phyloP scores from a whole-genome alignment of 257 asterid genomes.

The Paulownia fortunei region DNA sequence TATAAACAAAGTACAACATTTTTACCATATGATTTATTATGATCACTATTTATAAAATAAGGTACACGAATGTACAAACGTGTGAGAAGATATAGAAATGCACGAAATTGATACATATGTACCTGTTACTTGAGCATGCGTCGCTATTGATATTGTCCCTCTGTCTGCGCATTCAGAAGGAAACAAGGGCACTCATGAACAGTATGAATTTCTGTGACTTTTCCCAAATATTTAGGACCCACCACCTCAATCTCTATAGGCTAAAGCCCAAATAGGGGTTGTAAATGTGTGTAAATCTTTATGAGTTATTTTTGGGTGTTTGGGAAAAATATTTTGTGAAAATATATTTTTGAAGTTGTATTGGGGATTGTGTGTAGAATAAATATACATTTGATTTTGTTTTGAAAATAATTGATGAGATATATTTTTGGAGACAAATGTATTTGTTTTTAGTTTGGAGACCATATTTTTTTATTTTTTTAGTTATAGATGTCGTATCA shows the following conservation, averaged over 20 bases:
- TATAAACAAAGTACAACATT: not conserved
- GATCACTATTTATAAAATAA: too few species aligned
- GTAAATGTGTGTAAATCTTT: conserved; percentile 9
- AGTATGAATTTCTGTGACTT: conserved; percentile 19
- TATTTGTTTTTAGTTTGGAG: too few species aligned
- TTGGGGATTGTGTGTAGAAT: too few species aligned
- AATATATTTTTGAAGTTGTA: too few species aligned
- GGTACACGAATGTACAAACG: not conserved
- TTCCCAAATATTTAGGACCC: conserved; percentile 35
- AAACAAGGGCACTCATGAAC: conserved; percentile 39
- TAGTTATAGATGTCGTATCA: too few species aligned
- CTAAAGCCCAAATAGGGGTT: conserved; percentile 21
- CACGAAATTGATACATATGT: not conserved
- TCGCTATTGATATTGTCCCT: conserved; percentile 19
- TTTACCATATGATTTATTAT: too few species aligned
- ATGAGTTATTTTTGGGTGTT: too few species aligned
- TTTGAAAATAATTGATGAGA: too few species aligned
- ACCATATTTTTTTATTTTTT: too few species aligned
- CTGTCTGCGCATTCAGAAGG: conserved; percentile 30
- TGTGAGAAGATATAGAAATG: not conserved
- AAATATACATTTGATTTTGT: too few species aligned
- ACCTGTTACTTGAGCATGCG: conserved; percentile 3
- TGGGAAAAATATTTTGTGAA: too few species aligned
- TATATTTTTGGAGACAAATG: too few species aligned
- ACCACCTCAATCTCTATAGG: conserved; percentile 39